Percentiles rank a stretch among this genome's conserved stretches.
Conservation (phyloP, 805 yeast species). For the Candida sphagnicola region DNA sequence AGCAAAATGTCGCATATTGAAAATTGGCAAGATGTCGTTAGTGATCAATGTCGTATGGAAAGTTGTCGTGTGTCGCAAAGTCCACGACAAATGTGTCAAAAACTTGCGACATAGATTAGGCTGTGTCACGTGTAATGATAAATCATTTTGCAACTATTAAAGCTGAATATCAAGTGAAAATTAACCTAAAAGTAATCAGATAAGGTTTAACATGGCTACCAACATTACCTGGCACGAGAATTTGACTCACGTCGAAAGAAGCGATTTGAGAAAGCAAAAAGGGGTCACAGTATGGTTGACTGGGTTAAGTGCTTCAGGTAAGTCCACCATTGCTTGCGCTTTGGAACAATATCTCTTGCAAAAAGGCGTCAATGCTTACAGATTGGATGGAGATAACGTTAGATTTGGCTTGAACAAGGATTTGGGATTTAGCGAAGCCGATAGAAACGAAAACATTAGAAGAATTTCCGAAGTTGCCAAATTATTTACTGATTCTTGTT, state of each 20-base stretch:
- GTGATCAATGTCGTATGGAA: too few relatives aligned
- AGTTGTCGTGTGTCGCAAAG: not conserved
- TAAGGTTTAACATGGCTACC: slow-evolving; percentile 71
- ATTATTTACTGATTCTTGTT: slow-evolving; percentile 89
- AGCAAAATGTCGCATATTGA: too few relatives aligned
- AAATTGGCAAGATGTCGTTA: too few relatives aligned
- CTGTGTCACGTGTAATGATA: slow-evolving; percentile 1
- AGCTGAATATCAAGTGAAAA: slow-evolving; percentile 4
- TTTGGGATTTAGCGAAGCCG: slow-evolving; percentile 86
- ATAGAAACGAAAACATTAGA: slow-evolving; percentile 92
- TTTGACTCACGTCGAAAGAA: slow-evolving; percentile 78
- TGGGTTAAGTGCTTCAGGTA: slow-evolving; percentile 93
- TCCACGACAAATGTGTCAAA: too few relatives aligned
- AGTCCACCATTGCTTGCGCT: slow-evolving; percentile 92
- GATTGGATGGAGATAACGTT: slow-evolving; percentile 92
- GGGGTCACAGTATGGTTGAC: slow-evolving; percentile 96
- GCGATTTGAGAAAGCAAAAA: slow-evolving; percentile 63
- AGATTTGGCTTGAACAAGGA: slow-evolving; percentile 95
- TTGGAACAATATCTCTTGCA: slow-evolving; percentile 77
- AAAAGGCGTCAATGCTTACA: slow-evolving; percentile 68
- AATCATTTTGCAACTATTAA: slow-evolving; percentile 1
- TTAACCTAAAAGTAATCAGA: not conserved
- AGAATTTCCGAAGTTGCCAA: slow-evolving; percentile 93
- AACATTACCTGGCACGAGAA: slow-evolving; percentile 97
- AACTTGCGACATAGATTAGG: not conserved